Percentiles rank a stretch among this genome's conserved stretches.
These are phyloP conservation scores for Graphilbum ipis-grandicollis DNA, from an alignment of 2,329 filamentous ascomycete genomes.

Conservation along the genomic window DNA sequence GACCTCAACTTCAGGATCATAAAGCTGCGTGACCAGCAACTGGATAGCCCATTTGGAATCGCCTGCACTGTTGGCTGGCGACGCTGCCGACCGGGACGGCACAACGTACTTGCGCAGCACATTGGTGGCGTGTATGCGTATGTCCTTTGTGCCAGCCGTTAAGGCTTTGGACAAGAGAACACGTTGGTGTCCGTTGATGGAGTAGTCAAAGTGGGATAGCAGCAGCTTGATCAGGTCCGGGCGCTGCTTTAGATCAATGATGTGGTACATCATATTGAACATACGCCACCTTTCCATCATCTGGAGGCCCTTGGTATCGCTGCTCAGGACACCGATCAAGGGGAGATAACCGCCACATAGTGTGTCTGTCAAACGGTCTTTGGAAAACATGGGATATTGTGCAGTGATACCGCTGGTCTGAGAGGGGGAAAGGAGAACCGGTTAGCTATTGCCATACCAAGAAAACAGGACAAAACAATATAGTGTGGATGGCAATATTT, in stretches of 20 bases:
- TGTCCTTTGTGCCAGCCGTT: constrained; percentile 79
- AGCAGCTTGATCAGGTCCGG: constrained; percentile 83
- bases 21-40: constrained; percentile 91
- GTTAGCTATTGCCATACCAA: constrained; percentile 2
- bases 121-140: constrained; percentile 79
- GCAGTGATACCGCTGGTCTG: constrained; percentile 60
- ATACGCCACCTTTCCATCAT: constrained; percentile 95
- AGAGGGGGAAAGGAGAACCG: too few relatives aligned
- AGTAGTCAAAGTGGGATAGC: constrained; percentile 84
- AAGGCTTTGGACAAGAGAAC: constrained; percentile 88
- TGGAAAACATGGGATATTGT: constrained; percentile 75
- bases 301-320: constrained; percentile 63
- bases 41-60: constrained; percentile 94
- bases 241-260: constrained; percentile 77
- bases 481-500: too few relatives aligned
- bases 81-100: constrained; percentile 12
- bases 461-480: constrained; percentile 13
- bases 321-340: constrained; percentile 74
- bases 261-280: constrained; percentile 99
- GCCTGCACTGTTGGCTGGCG: constrained; percentile 25
- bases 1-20: constrained; percentile 92
- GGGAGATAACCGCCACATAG: constrained; percentile 87
- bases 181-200: constrained; percentile 70
- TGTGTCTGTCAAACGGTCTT: constrained; percentile 67
- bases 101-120: constrained; percentile 75